Evolutionary conservation across 2,329 filamentous ascomycete species (phyloP).

Genomic region (Xylaria sp.): DNA sequence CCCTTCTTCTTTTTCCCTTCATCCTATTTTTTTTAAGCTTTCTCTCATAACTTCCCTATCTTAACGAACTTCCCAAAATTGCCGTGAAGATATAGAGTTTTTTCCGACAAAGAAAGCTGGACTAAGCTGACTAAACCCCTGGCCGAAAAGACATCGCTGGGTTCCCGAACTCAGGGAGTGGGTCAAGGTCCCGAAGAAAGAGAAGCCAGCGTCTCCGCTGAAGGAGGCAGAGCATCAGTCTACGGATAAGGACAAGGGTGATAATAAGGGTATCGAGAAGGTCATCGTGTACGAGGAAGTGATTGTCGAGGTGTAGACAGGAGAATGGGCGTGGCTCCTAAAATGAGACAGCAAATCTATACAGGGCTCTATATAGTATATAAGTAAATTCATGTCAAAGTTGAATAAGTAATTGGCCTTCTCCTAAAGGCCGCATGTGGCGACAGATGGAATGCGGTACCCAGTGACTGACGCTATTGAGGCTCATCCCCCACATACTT

Average conservation of each 20-base stretch:
- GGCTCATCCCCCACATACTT: conserved; percentile 47
- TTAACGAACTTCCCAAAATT: neutral
- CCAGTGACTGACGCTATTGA: conserved; percentile 47
- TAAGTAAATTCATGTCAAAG: neutral
- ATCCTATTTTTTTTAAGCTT: no score
- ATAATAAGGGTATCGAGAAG: conserved; percentile 32
- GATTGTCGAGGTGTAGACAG: conserved; percentile 37
- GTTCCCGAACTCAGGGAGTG: conserved; percentile 67
- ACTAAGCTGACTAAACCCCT: conserved; percentile 1
- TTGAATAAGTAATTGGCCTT: neutral
- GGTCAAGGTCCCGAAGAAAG: conserved; percentile 57
- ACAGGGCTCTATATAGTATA: neutral
- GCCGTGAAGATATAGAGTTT: neutral
- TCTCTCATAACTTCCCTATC: neutral
- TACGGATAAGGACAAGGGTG: conserved; percentile 26
- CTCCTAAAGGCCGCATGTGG: neutral
- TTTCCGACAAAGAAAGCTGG: neutral
- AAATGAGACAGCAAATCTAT: neutral
- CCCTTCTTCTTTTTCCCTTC: no score
- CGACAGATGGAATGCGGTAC: neutral
- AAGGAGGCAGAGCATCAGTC: conserved; percentile 20
- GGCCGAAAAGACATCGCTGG: conserved; percentile 66
- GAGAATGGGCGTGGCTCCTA: neutral
- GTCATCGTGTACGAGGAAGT: conserved; percentile 44
- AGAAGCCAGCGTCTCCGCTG: conserved; percentile 19